Percentiles rank a stretch among this genome's conserved stretches.
phyloP scores from a whole-genome alignment of 441 rosid species.

The Viola pubescens region DNA sequence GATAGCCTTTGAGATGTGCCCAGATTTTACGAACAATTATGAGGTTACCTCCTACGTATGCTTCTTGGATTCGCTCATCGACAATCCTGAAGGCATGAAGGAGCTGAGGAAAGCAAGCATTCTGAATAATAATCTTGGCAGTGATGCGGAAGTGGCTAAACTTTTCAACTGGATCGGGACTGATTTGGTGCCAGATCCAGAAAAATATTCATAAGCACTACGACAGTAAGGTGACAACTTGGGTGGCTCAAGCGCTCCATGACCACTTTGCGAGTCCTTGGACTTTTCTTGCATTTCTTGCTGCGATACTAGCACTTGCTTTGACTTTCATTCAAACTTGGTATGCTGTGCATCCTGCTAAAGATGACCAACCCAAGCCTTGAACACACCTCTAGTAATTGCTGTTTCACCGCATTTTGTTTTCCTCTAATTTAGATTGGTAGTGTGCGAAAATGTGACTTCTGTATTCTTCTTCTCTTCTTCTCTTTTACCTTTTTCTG shows the following conservation, averaged over 20 bases:
- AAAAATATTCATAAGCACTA: constrained; percentile 2
- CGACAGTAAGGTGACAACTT: background rate
- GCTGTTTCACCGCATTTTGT: too few species aligned
- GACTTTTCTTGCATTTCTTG: constrained; percentile 8
- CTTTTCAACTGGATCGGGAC: constrained; percentile 21
- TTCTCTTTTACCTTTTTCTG: too few species aligned
- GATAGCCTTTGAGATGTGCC: constrained; percentile 21
- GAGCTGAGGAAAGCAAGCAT: constrained; percentile 11
- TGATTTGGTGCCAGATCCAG: constrained; percentile 13
- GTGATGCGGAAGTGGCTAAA: constrained; percentile 21
- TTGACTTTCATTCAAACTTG: background rate
- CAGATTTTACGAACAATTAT: background rate
- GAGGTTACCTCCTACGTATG: constrained; percentile 17
- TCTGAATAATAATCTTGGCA: constrained; percentile 9
- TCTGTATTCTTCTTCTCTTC: too few species aligned
- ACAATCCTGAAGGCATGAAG: constrained; percentile 18
- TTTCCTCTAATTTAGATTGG: too few species aligned
- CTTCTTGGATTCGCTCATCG: constrained; percentile 22
- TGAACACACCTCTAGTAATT: too few species aligned
- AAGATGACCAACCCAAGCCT: too few species aligned
- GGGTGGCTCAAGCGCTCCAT: constrained; percentile 7
- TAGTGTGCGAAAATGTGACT: too few species aligned
- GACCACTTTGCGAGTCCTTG: constrained; percentile 7
- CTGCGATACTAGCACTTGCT: constrained; percentile 12
- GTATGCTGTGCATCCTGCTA: background rate